A percentile compares a stretch with the other conserved stretches of the same genome.
Conservation (phyloP, 768 basidiomycete species). For the Auricularia sp. region DNA sequence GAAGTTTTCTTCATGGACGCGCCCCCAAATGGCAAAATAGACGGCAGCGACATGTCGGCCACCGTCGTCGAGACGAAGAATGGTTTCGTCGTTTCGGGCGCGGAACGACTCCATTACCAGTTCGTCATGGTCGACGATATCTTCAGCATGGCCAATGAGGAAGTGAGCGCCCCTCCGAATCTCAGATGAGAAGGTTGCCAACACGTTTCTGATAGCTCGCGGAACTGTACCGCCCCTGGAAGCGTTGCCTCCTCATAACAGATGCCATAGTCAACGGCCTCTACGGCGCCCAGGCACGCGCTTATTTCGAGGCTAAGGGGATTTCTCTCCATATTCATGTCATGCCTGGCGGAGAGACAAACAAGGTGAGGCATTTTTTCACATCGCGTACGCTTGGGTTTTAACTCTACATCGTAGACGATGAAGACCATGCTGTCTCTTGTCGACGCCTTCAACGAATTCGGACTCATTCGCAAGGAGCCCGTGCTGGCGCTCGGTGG, state of each 20-base stretch:
- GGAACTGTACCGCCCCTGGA: constrained; percentile 25
- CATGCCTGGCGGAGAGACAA: constrained; percentile 25
- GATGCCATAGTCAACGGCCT: constrained; percentile 18
- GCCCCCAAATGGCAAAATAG: background rate
- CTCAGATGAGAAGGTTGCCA: no score
- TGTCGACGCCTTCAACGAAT: constrained; percentile 27
- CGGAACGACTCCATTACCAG: constrained; percentile 23
- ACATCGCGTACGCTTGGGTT: background rate
- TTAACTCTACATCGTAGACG: constrained; percentile 11
- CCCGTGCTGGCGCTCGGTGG: constrained; percentile 25
- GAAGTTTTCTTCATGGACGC: no score
- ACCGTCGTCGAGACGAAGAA: constrained; percentile 16
- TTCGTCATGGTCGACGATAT: constrained; percentile 23
- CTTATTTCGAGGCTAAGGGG: constrained; percentile 20
- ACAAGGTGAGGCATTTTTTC: constrained; percentile 10
- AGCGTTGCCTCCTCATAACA: constrained; percentile 23
- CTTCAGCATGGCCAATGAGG: constrained; percentile 19
- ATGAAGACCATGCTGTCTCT: constrained; percentile 27
- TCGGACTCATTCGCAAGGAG: constrained; percentile 27
- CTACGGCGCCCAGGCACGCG: background rate
- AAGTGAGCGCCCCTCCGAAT: constrained; percentile 10
- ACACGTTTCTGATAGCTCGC: background rate
- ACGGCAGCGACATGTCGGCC: constrained; percentile 18
- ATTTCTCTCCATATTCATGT: constrained; percentile 22
- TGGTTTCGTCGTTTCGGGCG: constrained; percentile 19